Base-by-base conservation (phyloP, 108 stramenopile species). In the Nannochloropsis salina region DNA sequence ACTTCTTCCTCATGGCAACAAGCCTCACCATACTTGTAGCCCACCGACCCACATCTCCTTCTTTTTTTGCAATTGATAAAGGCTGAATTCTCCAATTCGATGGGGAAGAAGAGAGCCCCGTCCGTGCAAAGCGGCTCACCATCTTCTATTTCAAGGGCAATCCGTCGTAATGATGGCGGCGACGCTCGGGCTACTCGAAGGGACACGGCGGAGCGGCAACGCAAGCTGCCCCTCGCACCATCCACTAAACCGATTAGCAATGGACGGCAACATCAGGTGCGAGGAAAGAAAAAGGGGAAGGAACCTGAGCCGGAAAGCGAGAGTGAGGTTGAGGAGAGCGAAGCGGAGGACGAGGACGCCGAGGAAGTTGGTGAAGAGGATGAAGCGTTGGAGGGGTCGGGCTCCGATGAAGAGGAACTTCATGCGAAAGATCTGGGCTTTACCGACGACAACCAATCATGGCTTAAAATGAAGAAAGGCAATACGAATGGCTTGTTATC, bases 301-400 rank as follows among this genome's bases (percentile, higher is more conserved):
- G 82, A 18, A 18, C 2, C 45, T 43, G 2, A n/a, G 43, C 42
- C 8, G 20, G 83, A 83, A 41, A 83, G 83, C 42, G 83, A 83
- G 18, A 9, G 40, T 21, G 83, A 83, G 20, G 43, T 3, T 8
- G 83, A 45, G 44, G 87, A 84, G 2, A 92, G 93, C 44, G 93
- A 94, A 20, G 93, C 93, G 44, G 94, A 94, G 22, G 93, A 91
- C 44, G 92, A 94, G 18, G 92, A 92, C 22, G 92, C 91, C 15
- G 93, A 91, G 31, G 93, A 92, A 42, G 92, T 89, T 22, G 44
- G 41, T 61, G 85, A 88, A 44, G 91, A 84, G 21, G 88, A 90
- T 9, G 93, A 93, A 81, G 81, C 41, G 2, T 31, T 41, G 40
- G 41, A 81, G 41, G 41, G 12, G 81, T 81, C 41, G 11, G 81